These are phyloP conservation scores for Venturia pyrina DNA, from an alignment of 2,329 filamentous ascomycete genomes.

Conservation along the genomic window DNA sequence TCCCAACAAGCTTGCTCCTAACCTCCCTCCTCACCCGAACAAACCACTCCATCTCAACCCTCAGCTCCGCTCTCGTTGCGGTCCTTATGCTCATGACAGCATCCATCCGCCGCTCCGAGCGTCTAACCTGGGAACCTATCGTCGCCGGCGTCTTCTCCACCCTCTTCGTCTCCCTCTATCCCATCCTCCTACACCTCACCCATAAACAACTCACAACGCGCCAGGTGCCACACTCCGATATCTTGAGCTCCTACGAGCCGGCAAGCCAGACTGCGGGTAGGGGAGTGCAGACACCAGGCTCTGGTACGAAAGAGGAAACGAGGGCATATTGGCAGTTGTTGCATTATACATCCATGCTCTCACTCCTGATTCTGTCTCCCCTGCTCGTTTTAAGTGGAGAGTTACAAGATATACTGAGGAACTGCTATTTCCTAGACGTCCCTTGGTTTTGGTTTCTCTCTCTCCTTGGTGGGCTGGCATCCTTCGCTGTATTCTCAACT, in stretches of 20 bases:
- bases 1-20: slow-evolving; percentile 40
- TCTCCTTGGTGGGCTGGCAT: slow-evolving; percentile 36
- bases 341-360: slow-evolving; percentile 42
- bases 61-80: slow-evolving; percentile 41
- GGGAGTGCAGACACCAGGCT: not conserved
- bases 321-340: slow-evolving; percentile 42
- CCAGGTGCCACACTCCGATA: slow-evolving; percentile 33
- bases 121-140: slow-evolving; percentile 42
- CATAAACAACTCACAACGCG: slow-evolving; percentile 37
- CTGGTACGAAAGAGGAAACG: slow-evolving; percentile 34
- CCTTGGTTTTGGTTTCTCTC: slow-evolving; percentile 48
- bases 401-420: slow-evolving; percentile 37
- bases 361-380: slow-evolving; percentile 39
- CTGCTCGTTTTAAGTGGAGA: slow-evolving; percentile 42
- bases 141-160: slow-evolving; percentile 44
- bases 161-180: slow-evolving; percentile 41
- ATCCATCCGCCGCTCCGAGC: slow-evolving; percentile 33
- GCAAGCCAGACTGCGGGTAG: slow-evolving; percentile 11
- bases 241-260: slow-evolving; percentile 29
- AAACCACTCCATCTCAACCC: slow-evolving; percentile 36
- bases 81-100: slow-evolving; percentile 42
- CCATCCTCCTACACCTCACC: slow-evolving; percentile 39
- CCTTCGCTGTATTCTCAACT: slow-evolving; percentile 38
- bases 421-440: slow-evolving; percentile 45
- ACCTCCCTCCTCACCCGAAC: slow-evolving; percentile 37